Evolutionary conservation across 495 filamentous ascomycete species (phyloP).

Genomic region (Tetracladium marchalianum): DNA sequence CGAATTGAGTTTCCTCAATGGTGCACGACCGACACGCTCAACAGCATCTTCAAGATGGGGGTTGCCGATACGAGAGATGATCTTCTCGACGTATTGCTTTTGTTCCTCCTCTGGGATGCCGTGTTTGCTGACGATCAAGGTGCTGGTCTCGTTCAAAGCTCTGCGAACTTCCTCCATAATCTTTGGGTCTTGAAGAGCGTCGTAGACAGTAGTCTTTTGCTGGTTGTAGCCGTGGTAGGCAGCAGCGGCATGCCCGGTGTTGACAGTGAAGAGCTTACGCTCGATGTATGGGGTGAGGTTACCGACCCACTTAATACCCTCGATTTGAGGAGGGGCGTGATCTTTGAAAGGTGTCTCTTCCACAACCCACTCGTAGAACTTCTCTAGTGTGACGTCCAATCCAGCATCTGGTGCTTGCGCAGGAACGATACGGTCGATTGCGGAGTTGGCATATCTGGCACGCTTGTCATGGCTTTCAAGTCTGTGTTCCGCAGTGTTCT

Average conservation of each 20-base stretch:
- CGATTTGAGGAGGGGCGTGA: constrained; percentile 48
- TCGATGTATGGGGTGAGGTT: constrained; percentile 92
- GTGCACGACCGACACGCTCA: constrained; percentile 91
- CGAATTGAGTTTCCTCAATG: constrained; percentile 85
- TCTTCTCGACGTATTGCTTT: constrained; percentile 81
- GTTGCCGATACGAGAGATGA: constrained; percentile 86
- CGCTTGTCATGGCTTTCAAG: constrained; percentile 50
- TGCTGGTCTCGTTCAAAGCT: constrained; percentile 70
- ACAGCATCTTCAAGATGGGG: constrained; percentile 88
- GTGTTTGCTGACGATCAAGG: constrained; percentile 80
- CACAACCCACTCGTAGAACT: constrained; percentile 98
- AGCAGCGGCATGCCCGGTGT: constrained; percentile 94
- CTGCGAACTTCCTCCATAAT: constrained; percentile 68
- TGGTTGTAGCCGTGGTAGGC: constrained; percentile 87
- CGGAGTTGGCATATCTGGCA: constrained; percentile 86
- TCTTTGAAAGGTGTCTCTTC: constrained; percentile 71
- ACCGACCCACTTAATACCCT: constrained; percentile 86
- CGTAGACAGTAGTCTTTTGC: constrained; percentile 77
- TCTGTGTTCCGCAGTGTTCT: constrained; percentile 50
- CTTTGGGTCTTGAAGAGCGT: constrained; percentile 55
- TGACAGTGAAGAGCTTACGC: constrained; percentile 98
- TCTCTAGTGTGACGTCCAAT: constrained; percentile 89
- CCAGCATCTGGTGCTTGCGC: constrained; percentile 68
- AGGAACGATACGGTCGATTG: constrained; percentile 95
- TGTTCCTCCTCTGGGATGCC: constrained; percentile 69